Evolutionary conservation across 1,139 yeast species (phyloP).

Genomic region (Kazachstania sp.): DNA sequence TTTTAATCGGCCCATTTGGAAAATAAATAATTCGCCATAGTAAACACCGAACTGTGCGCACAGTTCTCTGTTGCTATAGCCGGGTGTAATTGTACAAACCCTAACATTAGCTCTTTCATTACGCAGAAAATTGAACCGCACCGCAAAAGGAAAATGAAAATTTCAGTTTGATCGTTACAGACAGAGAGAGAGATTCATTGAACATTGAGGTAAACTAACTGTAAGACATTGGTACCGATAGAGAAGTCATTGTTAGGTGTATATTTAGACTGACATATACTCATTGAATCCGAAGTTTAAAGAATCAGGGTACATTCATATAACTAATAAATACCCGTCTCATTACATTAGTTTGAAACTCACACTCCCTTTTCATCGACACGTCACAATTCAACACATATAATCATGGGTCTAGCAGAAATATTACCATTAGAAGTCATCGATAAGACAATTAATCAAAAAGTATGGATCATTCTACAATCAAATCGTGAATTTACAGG

Average conservation of each 20-base stretch:
- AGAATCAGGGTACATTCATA: too few species aligned
- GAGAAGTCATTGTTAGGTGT: too few species aligned
- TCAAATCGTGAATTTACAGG: slow-evolving; percentile 76
- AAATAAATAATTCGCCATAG: too few species aligned
- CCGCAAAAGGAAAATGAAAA: neutral
- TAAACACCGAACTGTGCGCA: neutral
- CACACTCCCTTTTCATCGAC: too few species aligned
- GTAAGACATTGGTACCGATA: too few species aligned
- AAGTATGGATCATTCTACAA: slow-evolving; percentile 54
- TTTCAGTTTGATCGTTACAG: neutral
- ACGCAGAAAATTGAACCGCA: neutral
- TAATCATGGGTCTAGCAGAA: slow-evolving; percentile 12
- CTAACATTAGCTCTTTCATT: neutral
- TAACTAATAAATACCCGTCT: too few species aligned
- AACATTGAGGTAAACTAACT: too few species aligned
- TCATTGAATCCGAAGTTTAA: too few species aligned
- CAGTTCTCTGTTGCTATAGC: neutral
- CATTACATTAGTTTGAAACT: too few species aligned
- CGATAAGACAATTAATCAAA: slow-evolving; percentile 77
- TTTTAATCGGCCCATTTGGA: too few species aligned
- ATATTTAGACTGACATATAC: too few species aligned
- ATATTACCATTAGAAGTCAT: slow-evolving; percentile 72
- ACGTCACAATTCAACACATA: neutral
- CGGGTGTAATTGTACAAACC: neutral
- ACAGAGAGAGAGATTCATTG: too few species aligned